These are phyloP conservation scores for Fimicolochytrium jonesii DNA, from an alignment of 192 early-diverging fungal genomes.

Conservation along the genomic window DNA sequence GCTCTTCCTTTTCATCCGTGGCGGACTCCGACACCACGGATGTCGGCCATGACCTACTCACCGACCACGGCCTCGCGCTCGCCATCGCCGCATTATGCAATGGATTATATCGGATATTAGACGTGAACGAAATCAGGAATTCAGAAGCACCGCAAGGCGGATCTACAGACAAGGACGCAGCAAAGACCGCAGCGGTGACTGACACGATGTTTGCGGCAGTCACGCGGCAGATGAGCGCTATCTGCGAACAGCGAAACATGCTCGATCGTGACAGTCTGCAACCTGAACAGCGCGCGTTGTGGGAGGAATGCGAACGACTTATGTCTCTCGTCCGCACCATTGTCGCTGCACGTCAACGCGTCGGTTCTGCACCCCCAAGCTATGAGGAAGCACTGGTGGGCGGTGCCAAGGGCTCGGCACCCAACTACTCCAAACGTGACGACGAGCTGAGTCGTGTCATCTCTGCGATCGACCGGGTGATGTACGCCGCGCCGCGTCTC, in stretches of 20 bases:
- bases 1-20: background rate
- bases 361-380: slow-evolving; percentile 12
- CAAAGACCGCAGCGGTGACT: background rate
- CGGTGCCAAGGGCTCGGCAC: background rate
- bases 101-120: slow-evolving; percentile 23
- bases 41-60: slow-evolving; percentile 1
- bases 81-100: slow-evolving; percentile 25
- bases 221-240: background rate
- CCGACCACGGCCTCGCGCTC: slow-evolving; percentile 20
- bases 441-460: slow-evolving; percentile 25
- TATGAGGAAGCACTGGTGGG: slow-evolving; percentile 12
- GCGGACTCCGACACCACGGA: background rate
- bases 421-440: too few relatives aligned
- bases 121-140: too few relatives aligned
- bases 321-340: slow-evolving; percentile 35
- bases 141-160: too few relatives aligned
- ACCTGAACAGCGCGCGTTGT: slow-evolving; percentile 23
- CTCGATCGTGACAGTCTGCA: background rate
- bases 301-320: slow-evolving; percentile 35
- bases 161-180: background rate
- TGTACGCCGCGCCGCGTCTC: slow-evolving; percentile 30
- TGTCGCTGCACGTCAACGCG: slow-evolving; percentile 4
- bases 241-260: background rate
- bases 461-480: slow-evolving; percentile 34
- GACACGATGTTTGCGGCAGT: background rate